These are phyloP conservation scores for Rosa lucieae DNA, from an alignment of 306 rosid genomes.

Conservation along the genomic window DNA sequence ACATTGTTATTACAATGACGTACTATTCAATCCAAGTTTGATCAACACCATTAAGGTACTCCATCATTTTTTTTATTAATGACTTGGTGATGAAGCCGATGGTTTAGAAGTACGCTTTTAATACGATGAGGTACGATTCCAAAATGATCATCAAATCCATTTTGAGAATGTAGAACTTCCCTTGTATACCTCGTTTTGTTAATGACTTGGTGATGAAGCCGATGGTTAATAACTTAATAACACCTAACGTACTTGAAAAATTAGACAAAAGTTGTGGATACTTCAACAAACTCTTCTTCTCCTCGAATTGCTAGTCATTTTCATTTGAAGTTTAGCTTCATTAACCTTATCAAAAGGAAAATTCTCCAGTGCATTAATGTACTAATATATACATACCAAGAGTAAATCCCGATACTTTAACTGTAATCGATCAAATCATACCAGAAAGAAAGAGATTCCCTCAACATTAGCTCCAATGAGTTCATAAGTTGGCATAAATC, in stretches of 20 bases:
- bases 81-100: too few relatives aligned
- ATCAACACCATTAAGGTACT: neutral
- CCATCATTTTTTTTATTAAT: neutral
- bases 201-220: neutral
- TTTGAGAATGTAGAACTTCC: neutral
- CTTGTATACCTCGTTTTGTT: neutral
- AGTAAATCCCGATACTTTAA: too few relatives aligned
- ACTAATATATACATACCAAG: too few relatives aligned
- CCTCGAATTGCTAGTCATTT: neutral
- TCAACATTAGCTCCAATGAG: too few relatives aligned
- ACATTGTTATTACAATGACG: neutral
- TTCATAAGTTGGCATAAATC: too few relatives aligned
- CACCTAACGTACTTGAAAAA: neutral
- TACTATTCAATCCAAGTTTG: constrained; percentile 1
- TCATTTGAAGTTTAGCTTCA: too few relatives aligned
- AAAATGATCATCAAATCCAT: neutral
- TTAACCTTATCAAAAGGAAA: too few relatives aligned
- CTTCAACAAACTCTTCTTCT: neutral
- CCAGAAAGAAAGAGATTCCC: too few relatives aligned
- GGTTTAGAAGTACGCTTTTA: neutral
- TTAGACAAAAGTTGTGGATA: neutral
- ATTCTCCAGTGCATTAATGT: too few relatives aligned
- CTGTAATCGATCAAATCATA: too few relatives aligned
- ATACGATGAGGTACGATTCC: neutral
- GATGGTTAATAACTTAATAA: neutral